Conservation (phyloP, 108 stramenopile genomes). For the Parietichytrium sp. region DNA sequence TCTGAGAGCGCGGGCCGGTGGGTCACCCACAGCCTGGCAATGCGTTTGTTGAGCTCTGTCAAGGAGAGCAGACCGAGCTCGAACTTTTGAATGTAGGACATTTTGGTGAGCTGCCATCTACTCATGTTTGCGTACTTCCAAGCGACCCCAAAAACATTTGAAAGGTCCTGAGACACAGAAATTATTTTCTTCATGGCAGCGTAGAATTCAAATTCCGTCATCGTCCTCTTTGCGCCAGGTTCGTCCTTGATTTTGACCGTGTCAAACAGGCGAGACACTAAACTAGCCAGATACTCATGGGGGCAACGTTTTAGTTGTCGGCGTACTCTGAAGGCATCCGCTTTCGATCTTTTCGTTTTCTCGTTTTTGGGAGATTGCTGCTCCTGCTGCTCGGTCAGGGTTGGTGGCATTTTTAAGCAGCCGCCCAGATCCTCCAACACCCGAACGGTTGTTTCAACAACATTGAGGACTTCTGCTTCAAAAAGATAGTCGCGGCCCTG, state of each 20-base stretch:
- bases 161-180: not conserved
- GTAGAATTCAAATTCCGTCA: slow-evolving; percentile 34
- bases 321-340: not conserved
- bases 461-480: slow-evolving; percentile 29
- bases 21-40: not conserved
- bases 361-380: not conserved
- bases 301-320: not conserved
- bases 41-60: slow-evolving; percentile 42
- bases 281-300: not conserved
- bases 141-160: slow-evolving; percentile 11
- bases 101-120: slow-evolving; percentile 35
- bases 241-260: not conserved
- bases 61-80: slow-evolving; percentile 43
- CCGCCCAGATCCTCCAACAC: slow-evolving; percentile 38
- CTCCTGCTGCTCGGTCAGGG: not conserved
- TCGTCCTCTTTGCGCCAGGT: not conserved
- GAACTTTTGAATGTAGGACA: slow-evolving; percentile 30
- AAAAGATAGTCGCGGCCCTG: not conserved
- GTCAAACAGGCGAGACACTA: slow-evolving; percentile 25
- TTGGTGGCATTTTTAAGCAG: not conserved
- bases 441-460: slow-evolving; percentile 3
- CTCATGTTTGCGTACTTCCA: slow-evolving; percentile 43
- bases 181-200: not conserved
- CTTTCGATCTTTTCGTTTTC: not conserved
- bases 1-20: not conserved